Evolutionary conservation across 805 yeast genomes (phyloP).

Genomic region (Candida parachauliodes): DNA sequence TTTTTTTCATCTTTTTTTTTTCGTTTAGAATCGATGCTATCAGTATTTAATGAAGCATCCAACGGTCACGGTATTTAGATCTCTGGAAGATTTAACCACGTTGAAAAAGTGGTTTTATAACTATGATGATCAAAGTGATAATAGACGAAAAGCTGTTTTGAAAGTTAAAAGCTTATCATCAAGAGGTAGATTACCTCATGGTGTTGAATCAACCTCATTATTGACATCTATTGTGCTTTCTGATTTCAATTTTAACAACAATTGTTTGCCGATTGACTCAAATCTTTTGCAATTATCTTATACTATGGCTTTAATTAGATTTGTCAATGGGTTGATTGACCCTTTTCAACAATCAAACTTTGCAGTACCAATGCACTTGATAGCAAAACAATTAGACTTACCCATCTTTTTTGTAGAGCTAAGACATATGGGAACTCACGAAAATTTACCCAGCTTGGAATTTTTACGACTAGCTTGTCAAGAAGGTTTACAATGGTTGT

Average conservation of each 20-base stretch:
- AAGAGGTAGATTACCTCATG: slow-evolving; percentile 68
- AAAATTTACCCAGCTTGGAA: slow-evolving; percentile 66
- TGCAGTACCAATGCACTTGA: slow-evolving; percentile 72
- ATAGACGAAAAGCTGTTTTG: slow-evolving; percentile 44
- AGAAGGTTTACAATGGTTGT: slow-evolving; percentile 73
- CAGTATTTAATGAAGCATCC: slow-evolving; percentile 8
- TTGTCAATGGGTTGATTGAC: slow-evolving; percentile 89
- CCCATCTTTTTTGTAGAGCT: slow-evolving; percentile 86
- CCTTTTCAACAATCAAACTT: slow-evolving; percentile 75
- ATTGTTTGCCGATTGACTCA: slow-evolving; percentile 19
- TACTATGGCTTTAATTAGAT: slow-evolving; percentile 72
- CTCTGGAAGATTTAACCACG: slow-evolving; percentile 39
- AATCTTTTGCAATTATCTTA: slow-evolving; percentile 49
- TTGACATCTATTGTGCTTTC: slow-evolving; percentile 47
- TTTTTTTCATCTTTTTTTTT: background rate
- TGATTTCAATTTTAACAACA: slow-evolving; percentile 1
- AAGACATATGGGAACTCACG: slow-evolving; percentile 91
- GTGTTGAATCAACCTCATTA: slow-evolving; percentile 62
- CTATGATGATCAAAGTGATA: slow-evolving; percentile 22
- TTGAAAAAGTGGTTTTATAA: slow-evolving; percentile 54
- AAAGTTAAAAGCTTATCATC: slow-evolving; percentile 52
- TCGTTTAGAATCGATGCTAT: background rate
- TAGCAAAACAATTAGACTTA: slow-evolving; percentile 66
- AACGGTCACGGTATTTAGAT: slow-evolving; percentile 21
- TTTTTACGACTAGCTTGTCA: slow-evolving; percentile 58